Conservation (phyloP, 768 basidiomycete species). For the Cantharellus anzutake region DNA sequence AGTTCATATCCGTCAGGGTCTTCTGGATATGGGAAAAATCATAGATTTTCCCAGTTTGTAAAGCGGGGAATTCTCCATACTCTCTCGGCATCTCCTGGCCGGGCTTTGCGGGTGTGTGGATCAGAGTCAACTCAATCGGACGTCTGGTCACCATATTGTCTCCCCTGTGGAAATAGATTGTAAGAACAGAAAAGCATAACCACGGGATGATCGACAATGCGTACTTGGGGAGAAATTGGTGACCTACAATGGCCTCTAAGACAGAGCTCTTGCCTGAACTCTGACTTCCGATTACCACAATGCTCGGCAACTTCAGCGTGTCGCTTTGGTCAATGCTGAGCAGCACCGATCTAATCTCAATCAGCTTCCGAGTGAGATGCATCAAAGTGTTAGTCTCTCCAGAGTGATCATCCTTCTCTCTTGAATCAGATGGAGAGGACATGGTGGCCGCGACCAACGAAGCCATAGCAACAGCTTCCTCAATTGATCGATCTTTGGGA, state of each 20-base stretch:
- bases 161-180: slow-evolving; percentile 36
- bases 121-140: slow-evolving; percentile 92
- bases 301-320: slow-evolving; percentile 83
- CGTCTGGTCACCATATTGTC: slow-evolving; percentile 99
- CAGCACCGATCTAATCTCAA: slow-evolving; percentile 90
- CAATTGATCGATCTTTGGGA: slow-evolving; percentile 24
- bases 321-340: slow-evolving; percentile 93
- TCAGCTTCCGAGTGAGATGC: slow-evolving; percentile 85
- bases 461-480: slow-evolving; percentile 46
- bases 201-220: slow-evolving; percentile 17
- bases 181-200: slow-evolving; percentile 3
- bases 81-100: slow-evolving; percentile 38
- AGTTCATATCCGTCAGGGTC: slow-evolving; percentile 84
- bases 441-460: slow-evolving; percentile 60
- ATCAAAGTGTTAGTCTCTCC: slow-evolving; percentile 28
- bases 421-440: slow-evolving; percentile 51
- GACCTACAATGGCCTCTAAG: slow-evolving; percentile 90
- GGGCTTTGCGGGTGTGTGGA: slow-evolving; percentile 60
- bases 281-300: slow-evolving; percentile 96
- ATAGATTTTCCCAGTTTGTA: slow-evolving; percentile 76
- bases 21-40: slow-evolving; percentile 86
- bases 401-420: slow-evolving; percentile 17
- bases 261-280: slow-evolving; percentile 98
- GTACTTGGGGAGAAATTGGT: slow-evolving; percentile 95
- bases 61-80: slow-evolving; percentile 86